Percentiles rank a stretch among this genome's conserved stretches.
phyloP scores from a whole-genome alignment of 805 yeast genomes.

The Starmerella roubikii region DNA sequence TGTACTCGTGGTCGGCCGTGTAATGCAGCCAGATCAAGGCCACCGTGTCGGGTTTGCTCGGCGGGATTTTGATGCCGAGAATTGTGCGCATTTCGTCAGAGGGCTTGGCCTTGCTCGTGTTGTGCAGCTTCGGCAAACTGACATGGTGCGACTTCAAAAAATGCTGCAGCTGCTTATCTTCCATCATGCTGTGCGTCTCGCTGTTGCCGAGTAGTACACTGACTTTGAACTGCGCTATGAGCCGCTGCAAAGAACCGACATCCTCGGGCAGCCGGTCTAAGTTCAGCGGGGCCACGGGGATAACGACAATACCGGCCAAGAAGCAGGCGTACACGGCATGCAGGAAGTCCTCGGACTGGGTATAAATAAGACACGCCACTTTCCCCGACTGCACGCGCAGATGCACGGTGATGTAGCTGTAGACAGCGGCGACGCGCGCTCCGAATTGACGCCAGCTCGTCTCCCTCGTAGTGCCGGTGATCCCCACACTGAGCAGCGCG shows the following conservation, averaged over 20 bases:
- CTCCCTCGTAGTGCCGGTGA: constrained; percentile 36
- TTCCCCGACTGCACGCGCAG: constrained; percentile 53
- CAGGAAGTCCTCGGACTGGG: constrained; percentile 74
- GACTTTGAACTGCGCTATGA: constrained; percentile 59
- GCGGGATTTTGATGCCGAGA: constrained; percentile 20
- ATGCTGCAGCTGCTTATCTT: constrained; percentile 50
- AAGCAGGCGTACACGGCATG: constrained; percentile 80
- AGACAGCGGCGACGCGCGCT: constrained; percentile 57
- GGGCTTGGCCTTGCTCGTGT: constrained; percentile 46
- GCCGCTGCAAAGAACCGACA: constrained; percentile 45
- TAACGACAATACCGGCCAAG: constrained; percentile 61
- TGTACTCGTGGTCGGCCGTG: constrained; percentile 57
- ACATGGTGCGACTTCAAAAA: constrained; percentile 37
- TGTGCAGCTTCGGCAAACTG: constrained; percentile 41
- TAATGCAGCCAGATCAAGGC: constrained; percentile 56
- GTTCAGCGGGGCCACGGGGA: constrained; percentile 64
- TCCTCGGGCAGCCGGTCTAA: constrained; percentile 59
- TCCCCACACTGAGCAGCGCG: constrained; percentile 41
- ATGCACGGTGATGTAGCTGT: constrained; percentile 56
- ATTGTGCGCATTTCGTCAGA: constrained; percentile 21
- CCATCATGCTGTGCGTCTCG: constrained; percentile 57
- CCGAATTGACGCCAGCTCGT: constrained; percentile 74
- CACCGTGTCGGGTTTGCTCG: constrained; percentile 10
- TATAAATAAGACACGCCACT: constrained; percentile 65
- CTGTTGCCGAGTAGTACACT: constrained; percentile 61